phyloP scores from a whole-genome alignment of 768 basidiomycete species.

The Termitomyces sp. region DNA sequence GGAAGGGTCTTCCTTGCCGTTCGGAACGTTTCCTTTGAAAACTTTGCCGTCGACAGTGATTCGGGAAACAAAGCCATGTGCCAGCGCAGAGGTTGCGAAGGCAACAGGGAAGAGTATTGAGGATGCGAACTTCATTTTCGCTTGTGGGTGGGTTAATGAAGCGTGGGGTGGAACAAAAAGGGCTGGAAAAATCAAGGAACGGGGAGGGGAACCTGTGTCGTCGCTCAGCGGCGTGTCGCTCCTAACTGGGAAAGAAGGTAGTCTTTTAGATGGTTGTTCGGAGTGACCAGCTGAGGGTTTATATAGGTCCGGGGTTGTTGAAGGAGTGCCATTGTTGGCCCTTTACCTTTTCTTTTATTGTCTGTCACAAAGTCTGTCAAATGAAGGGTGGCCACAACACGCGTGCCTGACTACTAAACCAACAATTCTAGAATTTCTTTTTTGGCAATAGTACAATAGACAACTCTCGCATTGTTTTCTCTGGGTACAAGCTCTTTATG shows the following conservation, averaged over 20 bases:
- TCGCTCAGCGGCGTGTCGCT: background rate
- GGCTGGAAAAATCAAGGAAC: conserved; percentile 1
- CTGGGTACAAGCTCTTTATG: background rate
- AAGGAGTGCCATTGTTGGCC: background rate
- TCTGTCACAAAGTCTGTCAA: background rate
- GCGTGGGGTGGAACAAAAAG: background rate
- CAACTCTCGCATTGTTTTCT: background rate
- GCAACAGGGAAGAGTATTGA: conserved; percentile 28
- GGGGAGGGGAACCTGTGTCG: background rate
- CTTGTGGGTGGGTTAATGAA: background rate
- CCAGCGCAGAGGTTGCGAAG: conserved; percentile 31
- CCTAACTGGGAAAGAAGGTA: background rate
- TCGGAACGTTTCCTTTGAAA: conserved; percentile 31
- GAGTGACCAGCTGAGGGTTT: background rate
- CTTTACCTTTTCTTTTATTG: background rate
- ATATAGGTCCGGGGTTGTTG: background rate
- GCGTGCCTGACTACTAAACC: background rate
- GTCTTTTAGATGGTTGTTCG: background rate
- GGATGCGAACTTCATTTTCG: conserved; percentile 19
- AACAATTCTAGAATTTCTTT: background rate
- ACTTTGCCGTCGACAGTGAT: conserved; percentile 35
- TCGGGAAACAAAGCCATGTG: conserved; percentile 38
- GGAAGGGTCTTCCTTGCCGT: conserved; percentile 19
- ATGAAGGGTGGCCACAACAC: background rate
- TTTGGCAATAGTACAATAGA: background rate